phyloP scores from a whole-genome alignment of 148 eudicot genomes.

The Drosera capensis region DNA sequence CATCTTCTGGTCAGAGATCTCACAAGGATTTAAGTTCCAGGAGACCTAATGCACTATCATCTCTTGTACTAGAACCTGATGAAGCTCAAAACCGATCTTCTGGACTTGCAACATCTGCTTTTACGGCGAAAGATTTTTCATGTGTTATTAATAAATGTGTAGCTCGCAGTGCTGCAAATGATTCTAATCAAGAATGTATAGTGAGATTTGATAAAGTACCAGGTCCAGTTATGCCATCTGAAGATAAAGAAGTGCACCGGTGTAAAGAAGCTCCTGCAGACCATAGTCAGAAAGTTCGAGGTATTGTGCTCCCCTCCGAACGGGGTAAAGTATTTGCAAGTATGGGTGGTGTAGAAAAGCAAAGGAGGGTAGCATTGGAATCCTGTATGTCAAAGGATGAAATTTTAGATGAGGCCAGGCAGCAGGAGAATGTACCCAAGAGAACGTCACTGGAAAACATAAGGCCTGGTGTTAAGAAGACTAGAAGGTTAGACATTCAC shows the following conservation, averaged over 20 bases:
- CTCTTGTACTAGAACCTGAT: conserved; percentile 23
- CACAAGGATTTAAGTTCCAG: conserved; percentile 36
- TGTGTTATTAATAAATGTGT: conserved; percentile 13
- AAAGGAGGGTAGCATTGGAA: conserved; percentile 27
- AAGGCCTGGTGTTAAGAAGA: conserved; percentile 30
- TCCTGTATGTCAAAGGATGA: conserved; percentile 15
- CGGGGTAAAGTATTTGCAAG: conserved; percentile 19
- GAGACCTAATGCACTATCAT: conserved; percentile 33
- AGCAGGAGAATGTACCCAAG: conserved; percentile 19
- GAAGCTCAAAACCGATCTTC: conserved; percentile 21
- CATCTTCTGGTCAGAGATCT: conserved; percentile 39
- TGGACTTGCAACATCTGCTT: conserved; percentile 15
- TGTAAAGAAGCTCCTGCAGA: conserved; percentile 8
- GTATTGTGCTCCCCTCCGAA: conserved; percentile 22
- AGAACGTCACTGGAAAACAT: conserved; percentile 21
- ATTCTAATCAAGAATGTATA: conserved; percentile 13
- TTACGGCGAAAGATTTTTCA: conserved; percentile 12
- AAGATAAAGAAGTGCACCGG: conserved; percentile 22
- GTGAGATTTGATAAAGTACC: conserved; percentile 19
- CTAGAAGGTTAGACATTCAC: conserved; percentile 19
- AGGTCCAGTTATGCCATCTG: conserved; percentile 23
- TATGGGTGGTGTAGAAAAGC: conserved; percentile 22
- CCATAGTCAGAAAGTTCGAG: conserved; percentile 22
- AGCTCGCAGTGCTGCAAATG: conserved; percentile 13
- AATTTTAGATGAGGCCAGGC: conserved; percentile 10